Evolutionary conservation across 1,139 yeast genomes (phyloP).

Genomic region (Hyphopichia burtonii): DNA sequence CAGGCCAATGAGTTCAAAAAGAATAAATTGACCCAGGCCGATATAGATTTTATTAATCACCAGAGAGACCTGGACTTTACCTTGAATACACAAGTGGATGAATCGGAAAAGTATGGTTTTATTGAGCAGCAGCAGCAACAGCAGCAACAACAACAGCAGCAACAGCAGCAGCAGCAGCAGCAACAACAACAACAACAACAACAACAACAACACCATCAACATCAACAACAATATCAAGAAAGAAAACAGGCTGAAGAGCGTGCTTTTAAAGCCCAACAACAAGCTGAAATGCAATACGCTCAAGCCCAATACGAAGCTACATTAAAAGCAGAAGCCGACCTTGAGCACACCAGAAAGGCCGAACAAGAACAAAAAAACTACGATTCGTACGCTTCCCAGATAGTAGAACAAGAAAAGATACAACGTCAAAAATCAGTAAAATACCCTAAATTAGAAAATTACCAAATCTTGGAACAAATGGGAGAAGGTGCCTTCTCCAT

Average conservation of each 20-base stretch:
- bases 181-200: conserved; percentile 4
- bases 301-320: background rate
- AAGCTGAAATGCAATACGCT: conserved; percentile 1
- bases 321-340: conserved; percentile 1
- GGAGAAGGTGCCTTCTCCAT: conserved; percentile 96
- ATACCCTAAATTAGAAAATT: conserved; percentile 48
- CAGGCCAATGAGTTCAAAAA: conserved; percentile 55
- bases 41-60: background rate
- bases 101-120: background rate
- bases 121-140: conserved; percentile 5
- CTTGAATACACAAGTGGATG: background rate
- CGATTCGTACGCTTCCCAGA: conserved; percentile 54
- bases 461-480: conserved; percentile 60
- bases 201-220: background rate
- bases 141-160: conserved; percentile 5
- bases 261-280: conserved; percentile 1
- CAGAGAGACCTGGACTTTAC: background rate
- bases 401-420: conserved; percentile 61
- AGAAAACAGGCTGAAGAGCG: conserved; percentile 1
- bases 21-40: conserved; percentile 9
- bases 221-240: background rate
- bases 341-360: conserved; percentile 6
- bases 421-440: conserved; percentile 33
- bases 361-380: conserved; percentile 21
- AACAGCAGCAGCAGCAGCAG: conserved; percentile 1